Conservation (phyloP, 768 basidiomycete genomes). For the Podaxis mareebaensis region DNA sequence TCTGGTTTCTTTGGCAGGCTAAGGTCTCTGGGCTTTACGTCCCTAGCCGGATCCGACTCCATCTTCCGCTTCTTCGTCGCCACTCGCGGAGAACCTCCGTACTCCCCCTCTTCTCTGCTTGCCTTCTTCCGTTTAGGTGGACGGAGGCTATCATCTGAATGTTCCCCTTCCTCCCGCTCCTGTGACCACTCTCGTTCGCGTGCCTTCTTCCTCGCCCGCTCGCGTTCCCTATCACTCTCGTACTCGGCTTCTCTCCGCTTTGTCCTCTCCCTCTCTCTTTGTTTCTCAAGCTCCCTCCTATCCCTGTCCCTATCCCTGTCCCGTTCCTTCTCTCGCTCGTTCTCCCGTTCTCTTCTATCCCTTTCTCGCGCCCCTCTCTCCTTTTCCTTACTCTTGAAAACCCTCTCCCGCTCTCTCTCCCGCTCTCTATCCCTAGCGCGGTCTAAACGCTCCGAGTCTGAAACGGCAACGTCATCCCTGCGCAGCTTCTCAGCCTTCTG, state of each 20-base stretch:
- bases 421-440: constrained; percentile 23
- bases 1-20: constrained; percentile 38
- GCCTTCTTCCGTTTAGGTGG: constrained; percentile 43
- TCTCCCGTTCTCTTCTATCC: constrained; percentile 11
- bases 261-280: constrained; percentile 21
- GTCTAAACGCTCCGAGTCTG: constrained; percentile 14
- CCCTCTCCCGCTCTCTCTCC: constrained; percentile 14
- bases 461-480: constrained; percentile 5
- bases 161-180: constrained; percentile 28
- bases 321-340: constrained; percentile 10
- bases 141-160: constrained; percentile 21
- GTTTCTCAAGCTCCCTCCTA: constrained; percentile 20
- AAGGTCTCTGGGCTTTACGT: constrained; percentile 7
- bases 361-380: constrained; percentile 13
- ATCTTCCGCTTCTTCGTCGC: constrained; percentile 17
- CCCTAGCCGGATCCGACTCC: constrained; percentile 2
- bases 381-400: constrained; percentile 24
- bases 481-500: constrained; percentile 9
- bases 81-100: constrained; percentile 21
- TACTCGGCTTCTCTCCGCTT: constrained; percentile 18
- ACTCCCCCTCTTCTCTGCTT: constrained; percentile 31
- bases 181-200: constrained; percentile 19
- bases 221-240: constrained; percentile 17
- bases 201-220: constrained; percentile 20
- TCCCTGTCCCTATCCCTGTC: constrained; percentile 20